Base-by-base conservation (phyloP, 2,329 filamentous ascomycete genomes). In the Fusarium citri region DNA sequence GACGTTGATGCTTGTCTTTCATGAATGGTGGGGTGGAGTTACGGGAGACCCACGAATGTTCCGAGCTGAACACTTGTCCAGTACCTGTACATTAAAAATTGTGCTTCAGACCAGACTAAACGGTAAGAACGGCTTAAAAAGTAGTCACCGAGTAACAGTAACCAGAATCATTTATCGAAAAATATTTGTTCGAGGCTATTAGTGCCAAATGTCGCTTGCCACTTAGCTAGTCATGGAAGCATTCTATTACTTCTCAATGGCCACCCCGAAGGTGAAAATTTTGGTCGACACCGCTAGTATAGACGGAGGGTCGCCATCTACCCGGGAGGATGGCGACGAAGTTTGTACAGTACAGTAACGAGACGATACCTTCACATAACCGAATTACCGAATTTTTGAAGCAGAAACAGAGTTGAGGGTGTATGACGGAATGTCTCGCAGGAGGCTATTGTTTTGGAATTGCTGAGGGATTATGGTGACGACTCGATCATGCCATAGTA, bases 1-100 rank as follows among this genome's bases (percentile, higher is more conserved):
- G 57, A 69, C 59, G 64, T 70, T 64, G 57, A 59, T 69, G 67
- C 57, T 68, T 54, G 67, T 55, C 43, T 43, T 59, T 41, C 34
- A 61, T 41, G 31, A 14, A 23, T 30, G 50, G 61, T 61, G 47
- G 55, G 22, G 63, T 50, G 62, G 56, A 41, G 57, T 49, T 49
- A 54, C 67, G 57, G 62, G 66, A 71, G 49, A 41, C 54, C 62
- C 53, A 55, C 49, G 67, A 71, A 64, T 51, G 48, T 64, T 55
- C 67, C 67, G 56, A 55, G 64, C 63, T 66, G 55, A 61, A 31
- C 26, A 46, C 16, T 61, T 55, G 63, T 66, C 63, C 49, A 64
- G 55, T 66, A 53, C 49, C 23, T 53, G 18, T 53, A 46, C 62
- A 55, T 65, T 25, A 26, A 48, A 25, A n/a, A 20, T 16, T 47